Base-by-base conservation (phyloP, 2,329 filamentous ascomycete genomes). In the Myriangium duriaei region DNA sequence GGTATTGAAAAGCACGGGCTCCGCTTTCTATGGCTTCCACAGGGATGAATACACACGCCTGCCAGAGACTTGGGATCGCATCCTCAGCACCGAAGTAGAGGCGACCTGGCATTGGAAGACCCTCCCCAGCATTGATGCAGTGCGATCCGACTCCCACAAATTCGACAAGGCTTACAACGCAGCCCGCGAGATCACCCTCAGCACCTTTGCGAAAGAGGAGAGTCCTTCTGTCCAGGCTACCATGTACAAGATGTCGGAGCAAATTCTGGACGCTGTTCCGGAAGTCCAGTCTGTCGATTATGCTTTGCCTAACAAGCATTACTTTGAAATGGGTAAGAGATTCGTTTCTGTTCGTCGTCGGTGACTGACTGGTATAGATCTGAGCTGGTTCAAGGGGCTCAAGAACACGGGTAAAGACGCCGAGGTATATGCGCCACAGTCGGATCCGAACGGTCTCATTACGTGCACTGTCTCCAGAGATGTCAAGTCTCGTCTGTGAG, bases 241-340 rank as follows among this genome's bases (percentile, higher is more conserved):
- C 44, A 96, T 98, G 91, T 98, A 95, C 69, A 92, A 95, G 69
- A 98, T 98, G 88, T 78, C 74, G 51, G 81, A 88, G 59, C 68
- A 79, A 59, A 94, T 98, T 49, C 68, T 98, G 37, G 79, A 73
- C 6, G 74, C 69, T 14, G 81, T 78, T 15, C 80, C 85, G 11
- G 68, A 78, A 46, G 72, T 86, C 14, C 73, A 79, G 31, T 68
- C 71, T 14, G 83, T 91, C 30, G 74, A 80, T 51, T 96, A 95
- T 58, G 70, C 79, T 6, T 69, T 98, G 53, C 91, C 91, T 9
- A 98, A 98, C 69, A 96, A 95, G 68, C 91, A 98, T 64, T 96
- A 95, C 66, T 96, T 96, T 56, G 88, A 96, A 63, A 79, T 96
- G 60, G 81, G 77, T 85, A 65, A n/a, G 21, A 64, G 79, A 68